These are phyloP conservation scores for Uronychia setigera DNA, from an alignment of 73 alveolate species.

Conservation along the genomic window DNA sequence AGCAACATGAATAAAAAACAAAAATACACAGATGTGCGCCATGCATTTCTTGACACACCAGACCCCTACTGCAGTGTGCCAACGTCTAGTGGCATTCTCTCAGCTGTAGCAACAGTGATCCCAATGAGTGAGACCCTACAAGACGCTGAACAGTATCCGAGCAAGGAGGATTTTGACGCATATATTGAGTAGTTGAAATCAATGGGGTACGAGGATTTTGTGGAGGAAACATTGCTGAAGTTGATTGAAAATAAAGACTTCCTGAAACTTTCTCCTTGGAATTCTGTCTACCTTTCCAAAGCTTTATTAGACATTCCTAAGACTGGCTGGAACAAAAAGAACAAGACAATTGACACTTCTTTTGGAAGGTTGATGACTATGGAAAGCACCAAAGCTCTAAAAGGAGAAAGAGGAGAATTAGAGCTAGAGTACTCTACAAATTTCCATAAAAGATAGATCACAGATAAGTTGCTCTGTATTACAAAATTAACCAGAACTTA, in stretches of 20 bases:
- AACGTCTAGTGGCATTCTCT: neutral
- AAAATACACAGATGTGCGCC: neutral
- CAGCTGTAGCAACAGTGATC: neutral
- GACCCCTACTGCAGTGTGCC: neutral
- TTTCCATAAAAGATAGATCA: neutral
- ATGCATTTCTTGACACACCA: neutral
- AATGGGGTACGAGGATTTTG: too few relatives aligned
- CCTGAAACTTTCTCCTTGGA: neutral
- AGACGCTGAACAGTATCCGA: neutral
- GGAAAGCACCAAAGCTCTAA: neutral
- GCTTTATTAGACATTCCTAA: neutral
- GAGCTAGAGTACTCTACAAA: neutral
- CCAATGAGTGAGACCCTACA: neutral
- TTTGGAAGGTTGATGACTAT: neutral
- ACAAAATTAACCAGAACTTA: too few relatives aligned
- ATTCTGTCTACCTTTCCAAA: neutral
- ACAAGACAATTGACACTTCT: neutral
- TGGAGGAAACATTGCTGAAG: too few relatives aligned
- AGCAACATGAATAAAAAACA: neutral
- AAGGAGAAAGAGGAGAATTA: neutral
- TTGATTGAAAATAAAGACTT: too few relatives aligned
- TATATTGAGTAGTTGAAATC: too few relatives aligned
- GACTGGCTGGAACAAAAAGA: neutral
- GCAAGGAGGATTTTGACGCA: too few relatives aligned
- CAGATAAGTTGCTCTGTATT: neutral